Percentiles rank a stretch among this genome's conserved stretches.
Conservation (phyloP, 192 early-diverging fungal species). For the Coemansia sp. region DNA sequence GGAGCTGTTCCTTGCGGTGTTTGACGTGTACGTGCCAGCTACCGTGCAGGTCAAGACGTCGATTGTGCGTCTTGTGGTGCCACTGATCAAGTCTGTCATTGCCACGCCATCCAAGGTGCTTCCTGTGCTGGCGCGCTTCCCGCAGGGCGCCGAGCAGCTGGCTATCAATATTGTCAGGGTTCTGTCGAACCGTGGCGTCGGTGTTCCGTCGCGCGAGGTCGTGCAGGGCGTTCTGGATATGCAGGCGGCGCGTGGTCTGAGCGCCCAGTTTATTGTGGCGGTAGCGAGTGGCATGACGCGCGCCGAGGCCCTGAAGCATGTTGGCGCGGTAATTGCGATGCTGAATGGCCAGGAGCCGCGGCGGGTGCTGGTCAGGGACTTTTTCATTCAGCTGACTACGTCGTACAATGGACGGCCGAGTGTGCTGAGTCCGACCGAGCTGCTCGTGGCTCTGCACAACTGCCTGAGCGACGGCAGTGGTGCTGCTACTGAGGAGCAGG, state of each 20-base stretch:
- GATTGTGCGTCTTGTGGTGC: constrained; percentile 24
- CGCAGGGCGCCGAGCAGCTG: constrained; percentile 25
- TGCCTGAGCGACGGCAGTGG: background rate
- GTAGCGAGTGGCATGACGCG: constrained; percentile 22
- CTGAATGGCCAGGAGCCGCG: constrained; percentile 14
- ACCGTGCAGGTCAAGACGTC: constrained; percentile 12
- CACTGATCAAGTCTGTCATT: constrained; percentile 31
- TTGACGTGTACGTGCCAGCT: constrained; percentile 14
- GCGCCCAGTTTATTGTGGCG: constrained; percentile 29
- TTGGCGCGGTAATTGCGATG: constrained; percentile 16
- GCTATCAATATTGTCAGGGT: constrained; percentile 25
- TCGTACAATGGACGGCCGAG: constrained; percentile 28
- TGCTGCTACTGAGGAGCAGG: constrained; percentile 3
- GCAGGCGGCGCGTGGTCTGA: constrained; percentile 19
- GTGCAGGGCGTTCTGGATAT: constrained; percentile 30
- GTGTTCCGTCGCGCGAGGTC: constrained; percentile 28
- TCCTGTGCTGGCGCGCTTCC: constrained; percentile 29
- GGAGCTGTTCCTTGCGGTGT: constrained; percentile 18
- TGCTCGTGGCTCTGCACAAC: constrained; percentile 38
- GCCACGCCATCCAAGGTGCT: constrained; percentile 19
- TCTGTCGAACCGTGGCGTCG: constrained; percentile 14
- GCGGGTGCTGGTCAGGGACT: constrained; percentile 13
- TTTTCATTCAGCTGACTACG: constrained; percentile 28
- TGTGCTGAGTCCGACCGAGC: constrained; percentile 42
- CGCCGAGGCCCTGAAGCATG: constrained; percentile 5